These are phyloP conservation scores for Copromyces sp. DNA, from an alignment of 495 filamentous ascomycete genomes.

Conservation along the genomic window DNA sequence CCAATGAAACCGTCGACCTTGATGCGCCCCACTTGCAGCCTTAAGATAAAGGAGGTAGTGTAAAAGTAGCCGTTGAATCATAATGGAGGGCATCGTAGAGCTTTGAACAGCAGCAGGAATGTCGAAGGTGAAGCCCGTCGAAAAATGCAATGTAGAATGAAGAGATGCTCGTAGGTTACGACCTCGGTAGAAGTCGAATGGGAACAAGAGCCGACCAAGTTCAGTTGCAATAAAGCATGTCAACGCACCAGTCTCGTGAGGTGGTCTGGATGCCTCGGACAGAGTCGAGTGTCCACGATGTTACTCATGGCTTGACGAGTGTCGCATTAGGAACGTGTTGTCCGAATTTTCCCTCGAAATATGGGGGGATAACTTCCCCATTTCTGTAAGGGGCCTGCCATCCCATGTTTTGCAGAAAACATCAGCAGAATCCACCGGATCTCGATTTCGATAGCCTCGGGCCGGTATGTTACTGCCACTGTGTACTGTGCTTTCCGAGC, in stretches of 20 bases:
- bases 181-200: background rate
- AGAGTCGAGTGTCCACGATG: background rate
- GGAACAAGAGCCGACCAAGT: background rate
- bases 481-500: background rate
- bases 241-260: background rate
- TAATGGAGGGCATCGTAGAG: background rate
- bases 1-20: background rate
- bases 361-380: background rate
- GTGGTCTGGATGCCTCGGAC: background rate
- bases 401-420: background rate
- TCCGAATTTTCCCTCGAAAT: background rate
- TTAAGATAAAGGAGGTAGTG: background rate
- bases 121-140: background rate
- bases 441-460: background rate
- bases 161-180: background rate
- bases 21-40: background rate
- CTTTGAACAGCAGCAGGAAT: background rate
- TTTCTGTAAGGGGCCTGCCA: background rate
- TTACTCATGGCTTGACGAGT: background rate
- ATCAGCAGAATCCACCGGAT: background rate
- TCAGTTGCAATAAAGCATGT: background rate
- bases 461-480: background rate
- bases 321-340: background rate
- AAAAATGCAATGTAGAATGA: background rate
- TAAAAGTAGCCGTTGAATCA: background rate